These are phyloP conservation scores for Elaphomyces granulatus DNA, from an alignment of 495 filamentous ascomycete species.

Conservation along the genomic window DNA sequence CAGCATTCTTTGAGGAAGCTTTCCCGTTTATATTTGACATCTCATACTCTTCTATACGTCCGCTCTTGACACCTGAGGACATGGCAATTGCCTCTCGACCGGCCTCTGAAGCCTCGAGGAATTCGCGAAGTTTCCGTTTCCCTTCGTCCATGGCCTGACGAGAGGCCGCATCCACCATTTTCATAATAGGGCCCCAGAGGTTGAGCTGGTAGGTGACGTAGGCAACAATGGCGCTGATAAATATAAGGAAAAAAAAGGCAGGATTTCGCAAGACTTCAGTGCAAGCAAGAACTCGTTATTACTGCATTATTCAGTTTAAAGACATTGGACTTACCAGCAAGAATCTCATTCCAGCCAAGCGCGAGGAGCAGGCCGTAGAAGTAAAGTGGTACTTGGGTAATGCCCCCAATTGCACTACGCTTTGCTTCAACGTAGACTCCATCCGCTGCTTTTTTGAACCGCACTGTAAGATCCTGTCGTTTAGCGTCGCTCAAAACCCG, in stretches of 20 bases:
- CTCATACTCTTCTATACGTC: constrained; percentile 26
- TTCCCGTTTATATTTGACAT: constrained; percentile 25
- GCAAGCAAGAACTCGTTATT: constrained; percentile 31
- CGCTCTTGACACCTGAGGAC: constrained; percentile 25
- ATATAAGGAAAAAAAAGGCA: constrained; percentile 75
- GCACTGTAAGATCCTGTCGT: constrained; percentile 71
- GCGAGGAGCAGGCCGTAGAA: constrained; percentile 83
- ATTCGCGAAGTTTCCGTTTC: constrained; percentile 76
- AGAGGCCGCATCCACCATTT: constrained; percentile 77
- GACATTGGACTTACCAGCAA: constrained; percentile 53
- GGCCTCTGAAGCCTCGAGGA: constrained; percentile 66
- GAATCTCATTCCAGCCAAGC: constrained; percentile 93
- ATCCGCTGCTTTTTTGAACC: constrained; percentile 96
- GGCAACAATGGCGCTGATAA: constrained; percentile 55
- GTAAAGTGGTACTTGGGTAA: constrained; percentile 79
- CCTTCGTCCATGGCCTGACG: constrained; percentile 77
- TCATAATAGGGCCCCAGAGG: constrained; percentile 86
- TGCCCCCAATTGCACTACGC: constrained; percentile 85
- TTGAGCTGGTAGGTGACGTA: constrained; percentile 90
- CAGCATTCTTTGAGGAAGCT: constrained; percentile 7
- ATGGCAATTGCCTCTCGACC: constrained; percentile 68
- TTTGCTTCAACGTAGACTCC: constrained; percentile 97
- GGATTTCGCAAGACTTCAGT: constrained; percentile 75
- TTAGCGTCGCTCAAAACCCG: constrained; percentile 82
- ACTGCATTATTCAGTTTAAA: not conserved